These are phyloP conservation scores for Cyberlindnera lachancei DNA, from an alignment of 805 yeast species.

Conservation along the genomic window DNA sequence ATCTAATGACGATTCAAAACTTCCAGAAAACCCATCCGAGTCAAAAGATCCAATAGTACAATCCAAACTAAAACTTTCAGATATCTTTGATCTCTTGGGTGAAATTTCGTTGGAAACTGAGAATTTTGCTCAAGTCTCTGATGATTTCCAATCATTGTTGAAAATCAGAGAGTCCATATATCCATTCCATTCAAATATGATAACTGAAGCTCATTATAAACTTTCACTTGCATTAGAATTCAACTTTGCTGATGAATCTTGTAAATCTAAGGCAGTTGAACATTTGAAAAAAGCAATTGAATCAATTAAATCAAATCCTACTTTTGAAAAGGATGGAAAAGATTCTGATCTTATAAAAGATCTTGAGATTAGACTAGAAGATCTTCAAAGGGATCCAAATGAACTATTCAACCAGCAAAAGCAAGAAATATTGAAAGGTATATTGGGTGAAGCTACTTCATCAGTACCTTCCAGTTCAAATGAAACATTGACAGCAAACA, in stretches of 20 bases:
- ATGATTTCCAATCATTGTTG: conserved; percentile 56
- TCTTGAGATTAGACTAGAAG: conserved; percentile 47
- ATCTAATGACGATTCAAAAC: conserved; percentile 11
- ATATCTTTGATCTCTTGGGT: conserved; percentile 73
- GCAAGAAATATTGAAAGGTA: conserved; percentile 45
- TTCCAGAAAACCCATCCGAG: conserved; percentile 10
- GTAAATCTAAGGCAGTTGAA: conserved; percentile 43
- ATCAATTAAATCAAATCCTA: conserved; percentile 28
- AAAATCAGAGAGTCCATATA: conserved; percentile 44
- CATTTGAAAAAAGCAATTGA: conserved; percentile 48
- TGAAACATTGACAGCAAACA: conserved; percentile 18
- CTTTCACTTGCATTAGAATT: conserved; percentile 75
- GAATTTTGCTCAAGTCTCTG: conserved; percentile 70
- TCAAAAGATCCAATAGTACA: conserved; percentile 28
- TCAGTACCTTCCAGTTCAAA: conserved; percentile 21
- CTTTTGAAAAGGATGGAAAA: conserved; percentile 27
- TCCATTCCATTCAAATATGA: conserved; percentile 42
- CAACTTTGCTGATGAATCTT: conserved; percentile 41
- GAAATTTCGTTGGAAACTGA: conserved; percentile 89
- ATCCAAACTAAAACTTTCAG: conserved; percentile 51
- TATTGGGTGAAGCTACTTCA: conserved; percentile 40
- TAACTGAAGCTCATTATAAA: conserved; percentile 78
- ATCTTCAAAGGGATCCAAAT: conserved; percentile 44
- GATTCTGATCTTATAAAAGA: conserved; percentile 45
- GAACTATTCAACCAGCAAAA: conserved; percentile 43